Conservation (phyloP, 345 rosid species). For the Jatropha curcas region DNA sequence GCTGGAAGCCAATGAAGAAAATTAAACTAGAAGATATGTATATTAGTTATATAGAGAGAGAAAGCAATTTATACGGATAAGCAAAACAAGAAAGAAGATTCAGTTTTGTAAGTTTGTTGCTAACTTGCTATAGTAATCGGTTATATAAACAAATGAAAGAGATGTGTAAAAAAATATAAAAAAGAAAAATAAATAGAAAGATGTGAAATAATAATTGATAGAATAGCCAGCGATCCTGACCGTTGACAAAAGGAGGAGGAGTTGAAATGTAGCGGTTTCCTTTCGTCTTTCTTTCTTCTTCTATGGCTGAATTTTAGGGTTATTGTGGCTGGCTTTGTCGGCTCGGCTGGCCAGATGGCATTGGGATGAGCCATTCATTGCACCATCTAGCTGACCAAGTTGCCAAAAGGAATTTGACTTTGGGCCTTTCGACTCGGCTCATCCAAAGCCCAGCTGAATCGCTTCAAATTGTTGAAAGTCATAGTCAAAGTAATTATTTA, state of each 20-base stretch:
- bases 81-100: neutral
- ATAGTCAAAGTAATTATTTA: neutral
- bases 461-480: slow-evolving; percentile 7
- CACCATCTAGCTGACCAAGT: no score
- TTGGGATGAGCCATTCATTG: no score
- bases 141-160: no score
- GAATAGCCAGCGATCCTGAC: slow-evolving; percentile 62
- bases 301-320: neutral
- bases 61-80: neutral
- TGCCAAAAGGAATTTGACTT: no score
- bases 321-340: neutral
- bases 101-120: neutral
- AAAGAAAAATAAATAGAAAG: slow-evolving; percentile 1
- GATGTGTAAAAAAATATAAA: no score
- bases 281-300: neutral
- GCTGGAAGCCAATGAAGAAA: neutral
- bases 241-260: slow-evolving; percentile 47
- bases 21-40: neutral
- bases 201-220: neutral
- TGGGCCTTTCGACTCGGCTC: no score
- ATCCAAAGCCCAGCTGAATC: no score
- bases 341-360: neutral
- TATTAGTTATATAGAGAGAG: neutral
- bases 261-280: slow-evolving; percentile 4
- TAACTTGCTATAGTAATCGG: no score